phyloP scores from a whole-genome alignment of 139 green algal genomes.

The Pseudopediastrum boryanum region DNA sequence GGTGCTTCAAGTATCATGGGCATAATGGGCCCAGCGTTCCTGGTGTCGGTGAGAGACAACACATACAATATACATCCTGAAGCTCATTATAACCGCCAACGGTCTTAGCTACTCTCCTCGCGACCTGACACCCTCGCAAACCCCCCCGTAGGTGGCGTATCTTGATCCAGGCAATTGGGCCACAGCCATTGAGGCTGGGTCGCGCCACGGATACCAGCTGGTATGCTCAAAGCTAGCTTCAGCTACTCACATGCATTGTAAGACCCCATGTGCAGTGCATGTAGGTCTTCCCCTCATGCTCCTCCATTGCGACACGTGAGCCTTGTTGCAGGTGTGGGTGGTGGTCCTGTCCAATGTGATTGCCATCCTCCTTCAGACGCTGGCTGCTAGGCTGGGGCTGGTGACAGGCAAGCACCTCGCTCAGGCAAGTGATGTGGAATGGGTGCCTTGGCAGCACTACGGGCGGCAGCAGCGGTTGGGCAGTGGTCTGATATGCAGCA shows the following conservation, averaged over 20 bases:
- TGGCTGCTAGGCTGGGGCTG: slow-evolving; percentile 64
- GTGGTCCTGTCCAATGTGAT: slow-evolving; percentile 69
- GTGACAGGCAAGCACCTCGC: slow-evolving; percentile 68
- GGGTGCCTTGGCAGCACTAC: too few relatives aligned
- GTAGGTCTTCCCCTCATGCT: too few relatives aligned
- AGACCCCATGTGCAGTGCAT: not conserved
- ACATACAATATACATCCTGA: not conserved
- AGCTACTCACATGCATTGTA: not conserved
- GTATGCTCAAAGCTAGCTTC: slow-evolving; percentile 31
- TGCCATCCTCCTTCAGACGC: slow-evolving; percentile 64
- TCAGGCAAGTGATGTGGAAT: too few relatives aligned
- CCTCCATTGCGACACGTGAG: slow-evolving; percentile 11
- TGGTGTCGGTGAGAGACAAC: slow-evolving; percentile 50
- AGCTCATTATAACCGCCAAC: too few relatives aligned
- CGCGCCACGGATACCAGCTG: slow-evolving; percentile 62
- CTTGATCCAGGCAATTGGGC: slow-evolving; percentile 74
- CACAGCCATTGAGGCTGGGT: slow-evolving; percentile 64
- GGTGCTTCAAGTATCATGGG: too few relatives aligned
- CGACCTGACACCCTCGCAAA: too few relatives aligned
- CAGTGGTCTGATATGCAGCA: too few relatives aligned
- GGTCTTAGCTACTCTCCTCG: too few relatives aligned
- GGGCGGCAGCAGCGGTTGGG: too few relatives aligned
- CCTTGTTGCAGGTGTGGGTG: slow-evolving; percentile 59
- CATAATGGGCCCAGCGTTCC: slow-evolving; percentile 62
- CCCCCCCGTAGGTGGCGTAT: slow-evolving; percentile 51